These are phyloP conservation scores for Brassica cretica DNA, from an alignment of 345 rosid genomes.

Conservation along the genomic window DNA sequence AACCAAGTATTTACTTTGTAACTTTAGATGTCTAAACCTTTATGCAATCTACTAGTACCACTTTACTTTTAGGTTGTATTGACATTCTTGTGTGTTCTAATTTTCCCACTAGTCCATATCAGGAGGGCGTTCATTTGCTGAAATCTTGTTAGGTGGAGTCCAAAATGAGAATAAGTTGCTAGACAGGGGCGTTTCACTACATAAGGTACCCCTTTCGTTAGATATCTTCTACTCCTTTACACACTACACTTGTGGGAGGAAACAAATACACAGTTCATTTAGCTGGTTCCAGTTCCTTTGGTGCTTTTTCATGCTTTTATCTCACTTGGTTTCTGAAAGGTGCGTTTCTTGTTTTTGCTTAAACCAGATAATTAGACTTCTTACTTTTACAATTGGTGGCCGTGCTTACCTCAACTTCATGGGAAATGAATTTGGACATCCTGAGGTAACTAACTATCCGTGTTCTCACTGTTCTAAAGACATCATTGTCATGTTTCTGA, in stretches of 20 bases:
- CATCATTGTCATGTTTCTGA: slow-evolving; percentile 36
- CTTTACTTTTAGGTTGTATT: slow-evolving; percentile 10
- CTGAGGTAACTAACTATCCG: slow-evolving; percentile 59
- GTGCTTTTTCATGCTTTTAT: slow-evolving; percentile 18
- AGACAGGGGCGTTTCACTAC: slow-evolving; percentile 67
- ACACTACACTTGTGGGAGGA: background rate
- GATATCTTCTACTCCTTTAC: slow-evolving; percentile 20
- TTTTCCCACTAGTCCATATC: slow-evolving; percentile 69
- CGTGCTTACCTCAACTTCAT: slow-evolving; percentile 89
- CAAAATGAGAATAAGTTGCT: slow-evolving; percentile 45
- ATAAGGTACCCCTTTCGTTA: slow-evolving; percentile 52
- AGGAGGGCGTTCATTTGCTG: slow-evolving; percentile 92
- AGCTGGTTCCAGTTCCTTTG: no score
- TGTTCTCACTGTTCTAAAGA: slow-evolving; percentile 9
- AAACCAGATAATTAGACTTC: slow-evolving; percentile 82
- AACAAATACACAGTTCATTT: no score
- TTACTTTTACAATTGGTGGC: slow-evolving; percentile 81
- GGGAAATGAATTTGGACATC: slow-evolving; percentile 99
- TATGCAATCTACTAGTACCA: slow-evolving; percentile 17
- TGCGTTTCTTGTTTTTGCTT: slow-evolving; percentile 33
- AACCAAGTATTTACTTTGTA: slow-evolving; percentile 61
- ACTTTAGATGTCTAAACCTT: slow-evolving; percentile 18
- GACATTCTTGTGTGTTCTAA: slow-evolving; percentile 24
- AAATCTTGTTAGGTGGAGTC: slow-evolving; percentile 69
- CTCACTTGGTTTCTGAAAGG: slow-evolving; percentile 15